Conservation (phyloP, 257 asterid species). For the Salvia splendens region DNA sequence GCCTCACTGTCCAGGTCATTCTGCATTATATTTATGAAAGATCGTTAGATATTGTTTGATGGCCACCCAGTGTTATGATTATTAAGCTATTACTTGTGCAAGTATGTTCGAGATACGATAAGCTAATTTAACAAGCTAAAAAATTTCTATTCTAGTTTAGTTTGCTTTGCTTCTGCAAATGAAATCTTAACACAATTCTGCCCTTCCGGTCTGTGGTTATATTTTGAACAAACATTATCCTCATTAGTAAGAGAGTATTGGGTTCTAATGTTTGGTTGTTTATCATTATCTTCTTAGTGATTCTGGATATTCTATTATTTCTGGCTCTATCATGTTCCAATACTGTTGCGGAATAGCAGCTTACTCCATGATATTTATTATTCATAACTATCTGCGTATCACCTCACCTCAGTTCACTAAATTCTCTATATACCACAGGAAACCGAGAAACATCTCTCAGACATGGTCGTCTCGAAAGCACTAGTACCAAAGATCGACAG, state of each 20-base stretch:
- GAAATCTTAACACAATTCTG: too few relatives aligned
- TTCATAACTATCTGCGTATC: not conserved
- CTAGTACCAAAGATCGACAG: slow-evolving; percentile 84
- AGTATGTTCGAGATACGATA: not conserved
- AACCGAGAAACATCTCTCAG: slow-evolving; percentile 85
- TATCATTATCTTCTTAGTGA: too few relatives aligned
- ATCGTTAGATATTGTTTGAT: slow-evolving; percentile 4
- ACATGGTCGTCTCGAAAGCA: slow-evolving; percentile 90
- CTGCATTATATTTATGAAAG: slow-evolving; percentile 23
- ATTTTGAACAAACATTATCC: not conserved
- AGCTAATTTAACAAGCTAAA: not conserved
- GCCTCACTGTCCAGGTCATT: slow-evolving; percentile 76
- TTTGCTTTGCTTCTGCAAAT: not conserved
- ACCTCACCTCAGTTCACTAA: not conserved
- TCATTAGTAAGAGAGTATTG: not conserved
- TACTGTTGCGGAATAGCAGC: not conserved
- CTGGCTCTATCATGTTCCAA: not conserved
- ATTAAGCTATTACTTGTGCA: slow-evolving; percentile 1
- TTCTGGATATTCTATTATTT: too few relatives aligned
- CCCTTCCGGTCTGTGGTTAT: not conserved
- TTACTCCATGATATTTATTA: too few relatives aligned
- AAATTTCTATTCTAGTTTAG: not conserved
- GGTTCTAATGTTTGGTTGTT: not conserved
- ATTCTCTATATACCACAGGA: slow-evolving; percentile 47
- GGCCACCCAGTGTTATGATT: not conserved